phyloP scores from a whole-genome alignment of 2,329 filamentous ascomycete species.

The Scopulariopsis brevicaulis region DNA sequence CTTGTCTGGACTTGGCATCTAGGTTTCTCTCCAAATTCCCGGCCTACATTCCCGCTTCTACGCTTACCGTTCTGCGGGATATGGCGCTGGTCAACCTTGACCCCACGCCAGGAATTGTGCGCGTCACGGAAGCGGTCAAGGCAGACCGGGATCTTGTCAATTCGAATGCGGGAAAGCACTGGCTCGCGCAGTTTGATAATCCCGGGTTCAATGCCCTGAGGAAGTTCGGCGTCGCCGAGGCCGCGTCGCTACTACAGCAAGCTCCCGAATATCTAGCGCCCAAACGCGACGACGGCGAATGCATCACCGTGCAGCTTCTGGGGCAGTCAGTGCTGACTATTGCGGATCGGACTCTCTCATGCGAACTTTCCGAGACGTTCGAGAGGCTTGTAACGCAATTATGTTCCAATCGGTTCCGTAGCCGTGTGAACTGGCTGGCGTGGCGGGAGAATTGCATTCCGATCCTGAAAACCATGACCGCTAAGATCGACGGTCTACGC shows the following conservation, averaged over 20 bases:
- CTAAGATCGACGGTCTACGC: background rate
- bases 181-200: slow-evolving; percentile 14
- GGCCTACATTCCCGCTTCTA: background rate
- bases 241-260: background rate
- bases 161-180: slow-evolving; percentile 18
- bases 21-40: background rate
- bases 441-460: background rate
- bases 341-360: background rate
- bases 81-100: slow-evolving; percentile 12
- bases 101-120: slow-evolving; percentile 10
- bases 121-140: slow-evolving; percentile 13
- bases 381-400: background rate
- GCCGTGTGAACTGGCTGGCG: background rate
- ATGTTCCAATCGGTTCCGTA: background rate
- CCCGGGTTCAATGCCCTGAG: background rate
- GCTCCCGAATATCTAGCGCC: background rate
- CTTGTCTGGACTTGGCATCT: background rate
- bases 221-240: background rate
- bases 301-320: background rate
- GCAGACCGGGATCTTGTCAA: slow-evolving; percentile 11
- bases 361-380: background rate
- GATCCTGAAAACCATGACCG: background rate
- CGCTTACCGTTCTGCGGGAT: slow-evolving; percentile 10
- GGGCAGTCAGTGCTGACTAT: background rate
- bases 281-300: background rate